Percentiles rank a stretch among this genome's conserved stretches.
Evolutionary conservation across 1,284 basidiomycete species (phyloP).

Genomic region (Chalciporus sp.): DNA sequence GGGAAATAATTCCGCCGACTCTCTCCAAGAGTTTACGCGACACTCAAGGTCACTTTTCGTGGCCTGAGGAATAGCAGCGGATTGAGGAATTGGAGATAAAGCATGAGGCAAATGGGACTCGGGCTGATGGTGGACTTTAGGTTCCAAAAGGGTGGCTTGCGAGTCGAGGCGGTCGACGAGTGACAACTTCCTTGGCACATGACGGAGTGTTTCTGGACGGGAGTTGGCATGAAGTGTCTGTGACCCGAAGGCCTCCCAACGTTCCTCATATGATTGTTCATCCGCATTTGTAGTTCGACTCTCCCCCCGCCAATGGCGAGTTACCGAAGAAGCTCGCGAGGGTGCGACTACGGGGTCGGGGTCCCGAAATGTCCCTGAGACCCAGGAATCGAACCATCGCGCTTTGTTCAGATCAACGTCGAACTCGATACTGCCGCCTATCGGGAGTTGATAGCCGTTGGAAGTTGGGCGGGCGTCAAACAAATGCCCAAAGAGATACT

Average conservation of each 20-base stretch:
- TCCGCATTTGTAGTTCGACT: slow-evolving; percentile 54
- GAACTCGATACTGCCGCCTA: slow-evolving; percentile 74
- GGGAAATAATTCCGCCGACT: slow-evolving; percentile 51
- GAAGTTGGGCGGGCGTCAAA: slow-evolving; percentile 50
- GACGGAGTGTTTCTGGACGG: slow-evolving; percentile 37
- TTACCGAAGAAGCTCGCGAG: slow-evolving; percentile 38
- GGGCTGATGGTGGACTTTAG: slow-evolving; percentile 31
- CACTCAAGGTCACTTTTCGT: slow-evolving; percentile 52
- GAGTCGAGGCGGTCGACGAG: slow-evolving; percentile 64
- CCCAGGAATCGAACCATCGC: slow-evolving; percentile 74
- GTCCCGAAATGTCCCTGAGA: slow-evolving; percentile 44
- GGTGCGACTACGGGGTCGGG: slow-evolving; percentile 39
- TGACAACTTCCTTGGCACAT: slow-evolving; percentile 66
- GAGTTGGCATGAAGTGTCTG: slow-evolving; percentile 26
- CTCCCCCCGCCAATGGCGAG: slow-evolving; percentile 54
- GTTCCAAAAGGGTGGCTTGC: slow-evolving; percentile 39
- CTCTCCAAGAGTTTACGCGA: slow-evolving; percentile 67
- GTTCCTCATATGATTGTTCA: slow-evolving; percentile 45
- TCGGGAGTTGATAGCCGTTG: slow-evolving; percentile 48
- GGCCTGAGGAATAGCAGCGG: slow-evolving; percentile 57
- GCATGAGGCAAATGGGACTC: slow-evolving; percentile 37
- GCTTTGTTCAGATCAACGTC: slow-evolving; percentile 74
- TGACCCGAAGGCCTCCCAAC: slow-evolving; percentile 31
- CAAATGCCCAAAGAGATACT: slow-evolving; percentile 65
- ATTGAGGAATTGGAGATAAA: slow-evolving; percentile 64